Base-by-base conservation (phyloP, 1,284 basidiomycete species). In the Ceratobasidium sp. region DNA sequence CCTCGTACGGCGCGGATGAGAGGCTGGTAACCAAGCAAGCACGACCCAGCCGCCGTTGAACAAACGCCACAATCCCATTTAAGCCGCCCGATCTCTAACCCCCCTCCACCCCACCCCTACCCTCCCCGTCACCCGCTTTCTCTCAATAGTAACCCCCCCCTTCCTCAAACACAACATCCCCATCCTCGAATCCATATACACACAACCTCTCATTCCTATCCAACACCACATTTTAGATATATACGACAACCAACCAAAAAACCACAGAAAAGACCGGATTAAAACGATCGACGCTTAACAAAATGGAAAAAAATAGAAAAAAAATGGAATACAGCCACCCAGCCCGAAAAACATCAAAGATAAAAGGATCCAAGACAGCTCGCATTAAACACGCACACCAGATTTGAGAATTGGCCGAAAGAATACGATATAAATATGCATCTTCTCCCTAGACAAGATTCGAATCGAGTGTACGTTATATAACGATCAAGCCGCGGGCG, bases 371-470 rank as follows among this genome's bases (percentile, higher is more conserved):
- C 42, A 64, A 38, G n/a, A n/a, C n/a, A 59, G n/a, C 38, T 59
- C 56, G 56, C 56, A 59, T 13, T 33, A 33, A 15, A 23, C 52
- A 54, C 52, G 17, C 20, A 13, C 10, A 46, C 44, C 13, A 5
- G 59, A 28, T 40, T 15, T 40, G 38, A 40, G 38, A 40, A 28
- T 38, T 40, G 56, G 56, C 7, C 17, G 33, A 6, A 26, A 62
- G 38, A 42, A 46, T 44, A 64, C 61, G 42, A 28, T 10, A 64
- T 64, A 64, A 64, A 64, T 64, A 64, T 46, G n/a, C 38, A 64
- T 64, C 61, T 40, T 64, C 61, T 64, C 61, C 61, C 61, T 64
- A 64, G 59, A 42, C 59, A 62, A 62, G 13, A n/a, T n/a, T 38
- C 59, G 38, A 62, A 40, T 17, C 38, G 40, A 62, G 59, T 62